Base-by-base conservation (phyloP, 106 monocot species). In the Dioscorea alata region DNA sequence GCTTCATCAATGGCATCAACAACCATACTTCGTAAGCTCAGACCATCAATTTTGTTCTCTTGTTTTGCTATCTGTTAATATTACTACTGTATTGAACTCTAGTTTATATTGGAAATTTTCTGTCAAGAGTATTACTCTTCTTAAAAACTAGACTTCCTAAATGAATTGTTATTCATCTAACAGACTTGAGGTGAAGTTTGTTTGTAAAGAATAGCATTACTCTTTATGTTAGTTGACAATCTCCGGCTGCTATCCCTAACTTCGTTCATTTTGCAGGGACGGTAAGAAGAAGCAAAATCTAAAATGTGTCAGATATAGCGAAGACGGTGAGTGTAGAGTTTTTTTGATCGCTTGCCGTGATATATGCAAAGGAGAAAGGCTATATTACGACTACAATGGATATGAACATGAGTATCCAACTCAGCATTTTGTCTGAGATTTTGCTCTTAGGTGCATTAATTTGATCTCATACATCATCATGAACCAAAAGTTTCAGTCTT, bases 321-420 rank as follows among this genome's bases (percentile, higher is more conserved):
- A 89, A 56, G 72, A 84, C 70, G 93, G 93, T 59, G 79, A 86
- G 60, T 89, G 89, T 71, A 83, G 86, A 17, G 93, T 75, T 4
- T 78, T 93, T 65, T 80, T 93, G 74, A 76, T 93, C 50, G 85
- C 93, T 60, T 93, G 93, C 57, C 93, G 93, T 60, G 89, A 93
- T 79, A 93, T 93, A 72, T 79, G 76, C 69, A 64, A 71, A 7
- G 93, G 93, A 63, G 93, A 93, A 64, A 81, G 86, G 63, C 73
- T 93, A 63, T 93, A 93, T 77, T 93, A 93, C 68, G 89, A 93
- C 69, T 93, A 93, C 83, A 93, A 93, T 60, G 93, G 84, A 65
- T 88, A 89, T 79, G 88, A 84, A 65, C 85, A 93, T 34, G 89
- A 81, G 63, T 93, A 93, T 61, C 93, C 93, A 17, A 93, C 93